phyloP scores from a whole-genome alignment of 495 filamentous ascomycete species.

The Letharia lupina region DNA sequence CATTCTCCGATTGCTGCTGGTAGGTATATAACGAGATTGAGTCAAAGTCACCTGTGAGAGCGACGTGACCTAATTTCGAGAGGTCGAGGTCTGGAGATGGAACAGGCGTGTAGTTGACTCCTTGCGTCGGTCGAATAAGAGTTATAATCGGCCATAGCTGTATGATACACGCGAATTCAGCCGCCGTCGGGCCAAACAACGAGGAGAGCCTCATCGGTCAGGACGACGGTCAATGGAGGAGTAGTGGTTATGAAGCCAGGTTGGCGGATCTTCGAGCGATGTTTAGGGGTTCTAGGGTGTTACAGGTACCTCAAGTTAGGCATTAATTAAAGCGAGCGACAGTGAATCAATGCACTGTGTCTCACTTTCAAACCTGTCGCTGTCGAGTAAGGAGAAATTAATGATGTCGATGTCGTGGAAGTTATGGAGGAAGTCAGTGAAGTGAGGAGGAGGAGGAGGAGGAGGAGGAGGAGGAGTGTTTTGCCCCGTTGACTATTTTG shows the following conservation, averaged over 20 bases:
- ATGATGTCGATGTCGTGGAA: slow-evolving; percentile 1
- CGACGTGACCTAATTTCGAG: slow-evolving; percentile 70
- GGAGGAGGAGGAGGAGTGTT: background rate
- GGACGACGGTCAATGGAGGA: slow-evolving; percentile 35
- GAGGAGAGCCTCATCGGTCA: slow-evolving; percentile 48
- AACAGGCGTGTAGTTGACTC: slow-evolving; percentile 61
- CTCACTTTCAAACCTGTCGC: slow-evolving; percentile 11
- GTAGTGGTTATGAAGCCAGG: slow-evolving; percentile 16
- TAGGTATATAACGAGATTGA: slow-evolving; percentile 86
- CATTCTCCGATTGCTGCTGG: slow-evolving; percentile 62
- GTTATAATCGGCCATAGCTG: slow-evolving; percentile 34
- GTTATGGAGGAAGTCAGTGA: background rate
- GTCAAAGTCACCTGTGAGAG: slow-evolving; percentile 82
- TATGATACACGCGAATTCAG: slow-evolving; percentile 38
- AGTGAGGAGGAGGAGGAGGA: slow-evolving; percentile 8
- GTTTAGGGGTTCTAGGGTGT: slow-evolving; percentile 15
- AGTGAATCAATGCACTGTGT: slow-evolving; percentile 13
- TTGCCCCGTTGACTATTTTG: no score
- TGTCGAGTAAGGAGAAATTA: slow-evolving; percentile 6
- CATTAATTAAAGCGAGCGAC: slow-evolving; percentile 11
- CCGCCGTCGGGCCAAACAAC: slow-evolving; percentile 49
- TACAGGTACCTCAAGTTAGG: background rate
- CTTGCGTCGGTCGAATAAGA: slow-evolving; percentile 41
- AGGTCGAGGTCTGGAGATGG: slow-evolving; percentile 76
- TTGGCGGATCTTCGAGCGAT: slow-evolving; percentile 7